A percentile compares a stretch with the other conserved stretches of the same genome.
Evolutionary conservation across 2,329 filamentous ascomycete genomes (phyloP).

Genomic region (Boeremia lycopersici): DNA sequence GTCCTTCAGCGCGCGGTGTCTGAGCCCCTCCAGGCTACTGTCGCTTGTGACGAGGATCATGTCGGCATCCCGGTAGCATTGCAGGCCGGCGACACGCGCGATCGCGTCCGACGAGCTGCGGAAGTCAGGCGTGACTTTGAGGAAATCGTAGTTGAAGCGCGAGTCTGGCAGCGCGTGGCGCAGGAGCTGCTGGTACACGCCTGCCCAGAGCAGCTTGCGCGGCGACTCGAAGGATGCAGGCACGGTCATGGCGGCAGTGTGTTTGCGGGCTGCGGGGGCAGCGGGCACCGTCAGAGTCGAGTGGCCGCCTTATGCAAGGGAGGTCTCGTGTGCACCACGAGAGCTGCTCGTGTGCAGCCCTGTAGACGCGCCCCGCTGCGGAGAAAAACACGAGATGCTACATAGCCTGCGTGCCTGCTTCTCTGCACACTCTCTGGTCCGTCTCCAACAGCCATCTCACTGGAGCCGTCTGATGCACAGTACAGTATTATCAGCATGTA

Average conservation of each 20-base stretch:
- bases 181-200: constrained; percentile 46
- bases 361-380: constrained; percentile 8
- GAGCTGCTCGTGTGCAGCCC: neutral
- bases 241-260: constrained; percentile 23
- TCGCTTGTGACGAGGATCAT: constrained; percentile 52
- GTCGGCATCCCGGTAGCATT: constrained; percentile 39
- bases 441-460: too few relatives aligned
- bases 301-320: neutral
- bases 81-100: constrained; percentile 37
- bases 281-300: neutral
- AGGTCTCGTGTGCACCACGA: neutral
- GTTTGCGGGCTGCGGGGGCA: neutral
- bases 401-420: too few relatives aligned
- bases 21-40: constrained; percentile 53
- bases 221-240: constrained; percentile 18
- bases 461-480: too few relatives aligned
- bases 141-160: constrained; percentile 53
- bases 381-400: constrained; percentile 1
- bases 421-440: too few relatives aligned
- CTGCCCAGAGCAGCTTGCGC: constrained; percentile 31
- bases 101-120: constrained; percentile 44
- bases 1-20: constrained; percentile 47
- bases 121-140: constrained; percentile 53
- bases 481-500: too few relatives aligned
- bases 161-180: constrained; percentile 52